Evolutionary conservation across 2,329 filamentous ascomycete genomes (phyloP), one percentile per base, ranked within the genome.

Genomic region (Hymenoscyphus occultus): DNA sequence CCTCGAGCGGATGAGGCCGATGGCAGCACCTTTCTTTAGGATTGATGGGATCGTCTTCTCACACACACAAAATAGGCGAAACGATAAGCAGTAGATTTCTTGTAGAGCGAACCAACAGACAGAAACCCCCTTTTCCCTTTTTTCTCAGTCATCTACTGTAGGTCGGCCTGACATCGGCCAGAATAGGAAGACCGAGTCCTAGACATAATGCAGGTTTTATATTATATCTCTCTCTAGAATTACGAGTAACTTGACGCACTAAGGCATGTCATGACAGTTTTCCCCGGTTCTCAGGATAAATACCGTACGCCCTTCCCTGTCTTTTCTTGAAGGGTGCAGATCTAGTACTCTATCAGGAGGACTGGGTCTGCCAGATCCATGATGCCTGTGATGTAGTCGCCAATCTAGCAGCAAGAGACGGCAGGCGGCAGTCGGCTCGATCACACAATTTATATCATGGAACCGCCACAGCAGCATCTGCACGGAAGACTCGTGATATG

Each of bases 321-420:
- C n/a, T n/a, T 51, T 22, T 51, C 10, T 51, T n/a, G 10, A 6
- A 9, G 22, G 45, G 22, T 22, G 45, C 45, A 51, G 45, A 51
- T 51, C 45, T 10, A 22, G 12, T 39, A 4, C 31, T 39, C 13
- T 14, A 56, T n/a, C 31, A 22, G 28, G 13, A 42, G 35, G 19
- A 22, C 28, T 28, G 22, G 28, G 31, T 22, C 22, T 51, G 22
- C 13, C 22, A 56, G 61, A 32, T 42, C 51, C 54, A 32, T 19
- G 35, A 51, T 45, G 54, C 19, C 14, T 40, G 62, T 57, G 61
- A 12, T 42, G 54, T 28, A 35, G 54, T 60, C 62, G 62, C 62
- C 62, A 64, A 64, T 64, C 60, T 62, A 62, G 31, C 51, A 58
- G 51, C 56, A 39, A 48, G 56, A 48, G 22, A 42, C 62, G 61